A percentile compares a stretch with the other conserved stretches of the same genome.
phyloP scores from a whole-genome alignment of 495 filamentous ascomycete species.

The Aspergillus homomorphus region DNA sequence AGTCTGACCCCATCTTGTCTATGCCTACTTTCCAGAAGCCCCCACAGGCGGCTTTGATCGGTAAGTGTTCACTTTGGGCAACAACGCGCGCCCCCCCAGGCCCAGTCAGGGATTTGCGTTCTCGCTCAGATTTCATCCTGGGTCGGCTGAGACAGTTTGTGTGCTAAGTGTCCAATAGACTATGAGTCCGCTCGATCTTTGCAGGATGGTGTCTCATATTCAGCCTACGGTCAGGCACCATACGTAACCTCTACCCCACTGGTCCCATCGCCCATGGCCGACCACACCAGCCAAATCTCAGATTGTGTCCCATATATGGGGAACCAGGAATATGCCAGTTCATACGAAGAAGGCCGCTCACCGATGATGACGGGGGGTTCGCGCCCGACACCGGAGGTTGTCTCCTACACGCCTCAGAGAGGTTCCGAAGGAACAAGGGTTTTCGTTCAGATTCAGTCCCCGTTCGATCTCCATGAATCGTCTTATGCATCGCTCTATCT shows the following conservation, averaged over 20 bases:
- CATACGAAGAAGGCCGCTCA: conserved; percentile 46
- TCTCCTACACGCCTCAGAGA: conserved; percentile 61
- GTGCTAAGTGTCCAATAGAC: conserved; percentile 27
- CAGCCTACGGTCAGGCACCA: conserved; percentile 40
- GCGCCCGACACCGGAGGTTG: conserved; percentile 54
- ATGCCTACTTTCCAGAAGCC: conserved; percentile 53
- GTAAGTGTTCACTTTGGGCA: conserved; percentile 26
- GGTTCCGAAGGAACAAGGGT: conserved; percentile 69
- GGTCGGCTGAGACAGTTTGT: not conserved
- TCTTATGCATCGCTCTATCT: conserved; percentile 58
- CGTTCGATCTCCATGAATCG: conserved; percentile 65
- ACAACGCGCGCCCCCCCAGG: not conserved
- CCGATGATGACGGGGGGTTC: conserved; percentile 33
- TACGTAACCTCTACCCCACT: conserved; percentile 43
- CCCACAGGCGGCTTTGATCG: conserved; percentile 37
- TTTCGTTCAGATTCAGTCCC: conserved; percentile 66
- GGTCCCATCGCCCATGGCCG: conserved; percentile 45
- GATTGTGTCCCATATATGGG: conserved; percentile 45
- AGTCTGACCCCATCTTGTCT: conserved; percentile 51
- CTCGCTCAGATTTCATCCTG: not conserved
- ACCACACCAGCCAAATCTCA: conserved; percentile 44
- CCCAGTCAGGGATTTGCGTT: not conserved
- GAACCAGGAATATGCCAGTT: conserved; percentile 41
- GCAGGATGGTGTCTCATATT: conserved; percentile 45
- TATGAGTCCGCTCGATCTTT: conserved; percentile 44